Evolutionary conservation across 805 yeast genomes (phyloP), one percentile per base, ranked within the genome.

Genomic region (Metschnikowia peoriensis): DNA sequence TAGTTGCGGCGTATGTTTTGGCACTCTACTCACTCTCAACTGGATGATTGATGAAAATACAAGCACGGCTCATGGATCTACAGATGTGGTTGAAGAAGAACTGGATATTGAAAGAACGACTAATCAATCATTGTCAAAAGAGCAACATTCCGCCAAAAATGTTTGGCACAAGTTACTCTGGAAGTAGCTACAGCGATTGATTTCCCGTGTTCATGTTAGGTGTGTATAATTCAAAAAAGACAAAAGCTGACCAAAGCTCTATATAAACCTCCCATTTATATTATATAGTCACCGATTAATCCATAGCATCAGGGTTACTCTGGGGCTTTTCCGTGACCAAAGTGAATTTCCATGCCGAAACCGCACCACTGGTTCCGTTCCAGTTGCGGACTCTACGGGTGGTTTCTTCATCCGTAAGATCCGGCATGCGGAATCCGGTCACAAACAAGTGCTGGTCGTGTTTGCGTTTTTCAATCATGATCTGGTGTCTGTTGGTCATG

Each of bases 341-440:
- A 8, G 78, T 67, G 56, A 81, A 78, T 55, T 81, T 83, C 62
- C 90, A 73, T 16, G 80, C 77, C 40, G 86, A 84, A 48, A 85
- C 70, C 16, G 94, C 90, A 44, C 97, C 97, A 61, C 81, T 73
- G 10, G 88, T 83, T 28, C 94, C 92, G 61, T 88, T 86, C 97
- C 97, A 93, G 6, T 70, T 68, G 63, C 85, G 78, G 57, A 93
- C 70, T 37, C 75, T 70, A 38, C 73, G 71, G 2, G 89, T 93
- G 5, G 84, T 85, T 8, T 70, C 75, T 38, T 67, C 70, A 58
- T 84, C 85, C 3, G 84, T 73, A 55, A 93, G 67, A 66, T 90
- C 91, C 1, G 97, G 97, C 5, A 86, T 75, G 45, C 76, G 72
- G 69, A 77, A 70, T 0, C 99, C 99, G 0, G 89, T 77, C 17